Percentiles rank a stretch among this genome's conserved stretches.
These are phyloP conservation scores for Thielaviopsis musarum DNA, from an alignment of 2,329 filamentous ascomycete species.

Conservation along the genomic window DNA sequence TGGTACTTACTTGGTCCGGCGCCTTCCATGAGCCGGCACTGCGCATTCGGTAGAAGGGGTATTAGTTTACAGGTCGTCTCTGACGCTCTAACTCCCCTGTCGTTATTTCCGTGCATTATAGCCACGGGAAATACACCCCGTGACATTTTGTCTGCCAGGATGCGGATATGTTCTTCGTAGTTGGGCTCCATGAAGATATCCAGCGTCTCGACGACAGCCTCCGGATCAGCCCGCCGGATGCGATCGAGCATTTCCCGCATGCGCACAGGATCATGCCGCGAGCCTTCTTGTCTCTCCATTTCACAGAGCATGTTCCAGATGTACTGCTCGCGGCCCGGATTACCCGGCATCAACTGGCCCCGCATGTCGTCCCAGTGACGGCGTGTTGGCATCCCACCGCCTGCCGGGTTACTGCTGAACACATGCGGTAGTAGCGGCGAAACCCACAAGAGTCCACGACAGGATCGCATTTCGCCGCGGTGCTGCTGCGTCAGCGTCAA, in stretches of 20 bases:
- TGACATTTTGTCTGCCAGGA: not conserved
- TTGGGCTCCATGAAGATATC: not conserved
- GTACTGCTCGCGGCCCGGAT: not conserved
- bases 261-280: not conserved
- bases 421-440: not conserved
- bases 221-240: not conserved
- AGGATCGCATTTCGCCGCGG: not conserved
- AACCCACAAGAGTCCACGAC: slow-evolving; percentile 2
- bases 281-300: slow-evolving; percentile 1
- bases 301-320: slow-evolving; percentile 7
- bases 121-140: not conserved
- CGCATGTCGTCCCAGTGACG: slow-evolving; percentile 1
- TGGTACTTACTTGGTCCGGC: slow-evolving; percentile 3
- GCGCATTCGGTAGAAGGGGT: not conserved
- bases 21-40: not conserved
- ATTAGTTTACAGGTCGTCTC: not conserved
- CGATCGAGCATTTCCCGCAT: not conserved
- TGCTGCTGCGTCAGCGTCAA: not conserved
- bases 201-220: not conserved
- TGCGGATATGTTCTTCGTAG: not conserved
- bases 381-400: not conserved
- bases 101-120: not conserved
- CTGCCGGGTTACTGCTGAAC: not conserved
- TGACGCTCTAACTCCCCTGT: not conserved
- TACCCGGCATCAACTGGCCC: not conserved